Percentiles rank a stretch among this genome's conserved stretches.
These are phyloP conservation scores for Xanthoparmelia taractica DNA, from an alignment of 495 filamentous ascomycete species.

Conservation along the genomic window DNA sequence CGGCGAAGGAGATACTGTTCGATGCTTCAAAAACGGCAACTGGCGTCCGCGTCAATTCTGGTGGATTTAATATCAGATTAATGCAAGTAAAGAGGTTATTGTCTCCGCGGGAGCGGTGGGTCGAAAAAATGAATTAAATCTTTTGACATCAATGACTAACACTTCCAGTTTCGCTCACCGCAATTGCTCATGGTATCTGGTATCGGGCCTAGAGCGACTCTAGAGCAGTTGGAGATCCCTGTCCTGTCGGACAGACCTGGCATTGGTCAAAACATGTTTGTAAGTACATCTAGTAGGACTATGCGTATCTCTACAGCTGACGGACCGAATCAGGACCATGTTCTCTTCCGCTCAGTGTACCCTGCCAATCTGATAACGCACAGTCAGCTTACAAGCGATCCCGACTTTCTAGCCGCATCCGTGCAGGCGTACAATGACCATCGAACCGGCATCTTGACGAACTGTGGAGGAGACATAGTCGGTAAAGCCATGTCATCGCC, in stretches of 20 bases:
- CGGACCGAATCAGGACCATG: neutral
- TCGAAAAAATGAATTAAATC: too few relatives aligned
- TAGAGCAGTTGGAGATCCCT: conserved; percentile 27
- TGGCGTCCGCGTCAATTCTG: too few relatives aligned
- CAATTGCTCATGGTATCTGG: conserved; percentile 44
- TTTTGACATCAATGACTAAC: too few relatives aligned
- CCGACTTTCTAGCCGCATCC: neutral
- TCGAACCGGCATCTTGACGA: too few relatives aligned
- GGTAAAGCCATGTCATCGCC: too few relatives aligned
- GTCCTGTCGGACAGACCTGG: conserved; percentile 28
- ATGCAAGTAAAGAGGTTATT: conserved; percentile 39
- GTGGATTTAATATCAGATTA: conserved; percentile 28
- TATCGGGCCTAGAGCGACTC: conserved; percentile 28
- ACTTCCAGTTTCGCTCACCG: conserved; percentile 33
- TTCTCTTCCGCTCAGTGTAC: neutral
- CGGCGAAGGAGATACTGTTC: too few relatives aligned
- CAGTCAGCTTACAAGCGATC: neutral
- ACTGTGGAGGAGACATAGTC: too few relatives aligned
- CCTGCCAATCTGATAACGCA: neutral
- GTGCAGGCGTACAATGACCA: neutral
- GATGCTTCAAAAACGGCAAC: too few relatives aligned
- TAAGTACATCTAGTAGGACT: too few relatives aligned
- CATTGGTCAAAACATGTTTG: conserved; percentile 28
- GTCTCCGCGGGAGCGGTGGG: conserved; percentile 32
- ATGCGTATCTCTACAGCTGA: too few relatives aligned